Conservation (phyloP, 352 stramenopile species). For the Phytophthora megakarya region DNA sequence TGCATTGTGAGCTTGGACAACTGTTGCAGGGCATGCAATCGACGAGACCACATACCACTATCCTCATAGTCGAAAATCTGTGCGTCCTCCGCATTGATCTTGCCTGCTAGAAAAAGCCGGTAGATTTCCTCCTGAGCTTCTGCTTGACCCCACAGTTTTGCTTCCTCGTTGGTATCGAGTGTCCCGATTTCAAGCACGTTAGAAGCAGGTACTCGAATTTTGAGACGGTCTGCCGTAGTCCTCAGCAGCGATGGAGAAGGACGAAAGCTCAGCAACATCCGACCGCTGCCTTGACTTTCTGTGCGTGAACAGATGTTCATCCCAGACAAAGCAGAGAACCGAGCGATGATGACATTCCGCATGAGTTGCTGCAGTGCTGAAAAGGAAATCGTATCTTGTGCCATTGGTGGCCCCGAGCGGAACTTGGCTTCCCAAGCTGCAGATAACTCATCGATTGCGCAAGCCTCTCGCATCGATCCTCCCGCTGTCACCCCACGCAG, state of each 20-base stretch:
- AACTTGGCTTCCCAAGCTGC: conserved; percentile 71
- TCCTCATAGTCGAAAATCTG: conserved; percentile 70
- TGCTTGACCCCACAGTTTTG: conserved; percentile 38
- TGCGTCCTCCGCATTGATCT: conserved; percentile 60
- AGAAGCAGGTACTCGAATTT: conserved; percentile 52
- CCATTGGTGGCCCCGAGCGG: conserved; percentile 47
- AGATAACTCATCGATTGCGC: conserved; percentile 54
- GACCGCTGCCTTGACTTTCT: conserved; percentile 12
- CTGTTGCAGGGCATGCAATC: conserved; percentile 56
- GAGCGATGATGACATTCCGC: conserved; percentile 67
- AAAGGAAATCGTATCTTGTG: conserved; percentile 55
- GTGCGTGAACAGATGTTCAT: conserved; percentile 27
- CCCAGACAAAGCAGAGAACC: conserved; percentile 55
- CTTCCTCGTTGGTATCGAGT: conserved; percentile 44
- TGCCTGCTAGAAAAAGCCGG: conserved; percentile 68
- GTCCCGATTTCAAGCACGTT: conserved; percentile 51
- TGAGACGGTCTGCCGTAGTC: conserved; percentile 48
- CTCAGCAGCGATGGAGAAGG: conserved; percentile 51
- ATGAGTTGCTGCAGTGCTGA: conserved; percentile 69
- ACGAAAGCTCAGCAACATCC: conserved; percentile 58
- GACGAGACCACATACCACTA: conserved; percentile 66
- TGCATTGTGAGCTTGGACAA: conserved; percentile 22
- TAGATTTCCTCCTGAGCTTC: conserved; percentile 73
- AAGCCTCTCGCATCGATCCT: conserved; percentile 44
- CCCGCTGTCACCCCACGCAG: conserved; percentile 59